Evolutionary conservation across 768 basidiomycete genomes (phyloP), one percentile per base, ranked within the genome.

Genomic region (Cubamyces lactineus): DNA sequence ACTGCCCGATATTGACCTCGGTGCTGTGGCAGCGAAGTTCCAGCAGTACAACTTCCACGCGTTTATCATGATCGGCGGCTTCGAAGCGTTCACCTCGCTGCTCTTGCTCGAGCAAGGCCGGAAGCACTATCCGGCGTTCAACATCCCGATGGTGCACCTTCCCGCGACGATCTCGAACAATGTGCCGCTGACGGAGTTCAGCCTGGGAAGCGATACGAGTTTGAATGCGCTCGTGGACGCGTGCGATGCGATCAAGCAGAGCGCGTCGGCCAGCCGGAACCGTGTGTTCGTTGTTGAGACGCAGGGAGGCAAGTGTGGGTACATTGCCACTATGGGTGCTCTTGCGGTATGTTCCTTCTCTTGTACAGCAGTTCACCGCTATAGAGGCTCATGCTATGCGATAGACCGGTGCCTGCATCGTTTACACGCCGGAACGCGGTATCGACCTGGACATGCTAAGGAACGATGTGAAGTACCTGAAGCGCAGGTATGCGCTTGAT

Each of bases 81-180:
- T 98, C 72, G 97, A 99, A 75, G 92, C 92, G 5, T 96, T 97
- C 80, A 87, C 80, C 64, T 80, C 94, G 7, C 73, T 98, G 58
- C 70, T 87, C 67, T 83, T 88, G 58, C 77, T 99, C 55, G 92
- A 96, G 70, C 83, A 88, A 64, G 94, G 86, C 5, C 78, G 96
- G 66, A 84, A 85, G 66, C 75, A 86, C 67, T 98, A 98, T 73
- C 94, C 96, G 40, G 85, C 90, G 51, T 92, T 98, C 82, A 90
- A 94, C 66, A 91, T 99, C 64, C 97, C 97, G 16, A 92, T 99
- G 85, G 90, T 88, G 28, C 95, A 98, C 73, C 81, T 99, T 9
- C 97, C 97, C 1, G 97, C 96, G 41, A 97, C 95, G 51, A 90
- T 99, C 72, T 95, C 92, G 67, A 99, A 99, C 78, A 99, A 99